Evolutionary conservation across 495 filamentous ascomycete species (phyloP), one percentile per base, ranked within the genome.

Genomic region (Aspergillus campestris): DNA sequence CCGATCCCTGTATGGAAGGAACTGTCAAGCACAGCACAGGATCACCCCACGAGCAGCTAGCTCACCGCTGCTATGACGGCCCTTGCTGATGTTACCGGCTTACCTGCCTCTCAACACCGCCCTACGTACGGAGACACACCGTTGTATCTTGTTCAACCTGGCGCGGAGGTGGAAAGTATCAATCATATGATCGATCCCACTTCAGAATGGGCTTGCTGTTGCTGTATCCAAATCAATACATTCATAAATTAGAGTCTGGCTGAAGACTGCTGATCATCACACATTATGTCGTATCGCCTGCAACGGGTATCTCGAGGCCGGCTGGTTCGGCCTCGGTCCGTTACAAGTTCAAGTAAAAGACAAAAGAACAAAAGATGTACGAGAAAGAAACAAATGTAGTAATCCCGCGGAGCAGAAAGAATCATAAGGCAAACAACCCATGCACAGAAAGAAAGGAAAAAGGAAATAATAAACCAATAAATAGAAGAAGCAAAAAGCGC

Each of bases 261-360:
- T 57, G 51, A 24, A 41, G 32, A 42, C 50, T 54, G 55, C 37
- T 53, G 48, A 52, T 57, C 53, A 52, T 51, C 54, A 57, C 54
- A 54, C 55, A 58, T 58, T 54, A 58, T 51, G 48, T 58, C 55
- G 55, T 58, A 49, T 51, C 45, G 29, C 50, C 41, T 47, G 38
- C 35, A 27, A 7, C 43, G 44, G 48, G 48, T 14, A 30, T 31
- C 43, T 36, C 40, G 27, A 51, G 45, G 48, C 5, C 38, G 13
- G 34, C 35, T 41, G 27, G 18, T 29, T 34, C 28, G 18, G 18
- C 18, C 18, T 34, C 35, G 38, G 12, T n/a, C 44, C 41, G 28
- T 36, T 44, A 44, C 36, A 44, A 30, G 15, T 30, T 18, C 27
- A 40, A 48, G 28, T 38, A 33, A 15, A 47, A 34, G 15, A 36